These are phyloP conservation scores for Apiosordaria backusii DNA, from an alignment of 495 filamentous ascomycete species.

Conservation along the genomic window DNA sequence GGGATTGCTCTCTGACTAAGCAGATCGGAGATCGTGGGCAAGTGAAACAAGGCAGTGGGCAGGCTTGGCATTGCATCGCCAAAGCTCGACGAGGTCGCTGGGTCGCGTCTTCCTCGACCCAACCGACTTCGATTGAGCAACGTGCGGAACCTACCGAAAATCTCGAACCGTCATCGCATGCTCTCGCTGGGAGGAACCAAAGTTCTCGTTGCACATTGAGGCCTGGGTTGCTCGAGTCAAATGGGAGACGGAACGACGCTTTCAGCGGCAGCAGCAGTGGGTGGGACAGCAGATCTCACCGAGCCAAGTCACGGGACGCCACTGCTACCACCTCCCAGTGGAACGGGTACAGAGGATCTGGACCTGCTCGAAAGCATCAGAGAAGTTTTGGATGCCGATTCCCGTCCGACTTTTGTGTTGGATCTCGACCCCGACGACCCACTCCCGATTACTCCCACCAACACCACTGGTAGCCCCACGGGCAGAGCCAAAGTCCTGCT, in stretches of 20 bases:
- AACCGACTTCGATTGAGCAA: not conserved
- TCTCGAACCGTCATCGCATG: not conserved
- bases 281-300: not conserved
- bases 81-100: not conserved
- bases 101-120: not conserved
- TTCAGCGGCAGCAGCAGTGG: not conserved
- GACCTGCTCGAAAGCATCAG: slow-evolving; percentile 32
- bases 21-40: not conserved
- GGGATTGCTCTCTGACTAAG: not conserved
- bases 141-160: not conserved
- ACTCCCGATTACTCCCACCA: slow-evolving; percentile 19
- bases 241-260: not conserved
- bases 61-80: not conserved
- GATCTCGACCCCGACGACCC: slow-evolving; percentile 51
- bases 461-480: slow-evolving; percentile 15
- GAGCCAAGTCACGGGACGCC: not conserved
- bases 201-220: not conserved
- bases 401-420: slow-evolving; percentile 60
- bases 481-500: slow-evolving; percentile 32
- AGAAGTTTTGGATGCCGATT: slow-evolving; percentile 60
- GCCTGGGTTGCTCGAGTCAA: not conserved
- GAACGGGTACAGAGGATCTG: not conserved
- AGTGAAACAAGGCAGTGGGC: not conserved
- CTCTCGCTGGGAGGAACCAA: not conserved
- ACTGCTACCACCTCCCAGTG: not conserved